Percentiles rank a stretch among this genome's conserved stretches.
phyloP scores from a whole-genome alignment of 1,284 basidiomycete species.

The Xerocomus amazonicus region DNA sequence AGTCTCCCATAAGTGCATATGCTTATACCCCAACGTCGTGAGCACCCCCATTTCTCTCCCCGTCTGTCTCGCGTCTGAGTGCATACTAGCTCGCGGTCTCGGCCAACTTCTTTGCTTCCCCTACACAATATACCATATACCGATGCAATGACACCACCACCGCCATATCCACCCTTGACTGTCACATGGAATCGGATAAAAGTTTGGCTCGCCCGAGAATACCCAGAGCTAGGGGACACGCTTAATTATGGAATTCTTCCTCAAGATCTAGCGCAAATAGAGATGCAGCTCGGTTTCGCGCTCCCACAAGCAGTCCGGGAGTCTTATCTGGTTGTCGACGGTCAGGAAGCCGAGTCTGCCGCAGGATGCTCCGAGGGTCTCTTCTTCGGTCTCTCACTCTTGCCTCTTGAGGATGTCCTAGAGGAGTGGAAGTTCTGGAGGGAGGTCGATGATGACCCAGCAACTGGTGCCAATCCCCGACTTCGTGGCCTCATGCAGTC shows the following conservation, averaged over 20 bases:
- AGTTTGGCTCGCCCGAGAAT: constrained; percentile 72
- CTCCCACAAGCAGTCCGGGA: constrained; percentile 80
- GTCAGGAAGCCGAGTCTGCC: constrained; percentile 84
- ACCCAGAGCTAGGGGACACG: constrained; percentile 88
- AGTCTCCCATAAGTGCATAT: constrained; percentile 47
- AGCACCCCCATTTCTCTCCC: constrained; percentile 30
- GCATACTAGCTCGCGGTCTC: constrained; percentile 46
- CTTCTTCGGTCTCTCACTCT: constrained; percentile 81
- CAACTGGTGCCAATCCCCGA: constrained; percentile 69
- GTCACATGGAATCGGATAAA: constrained; percentile 80
- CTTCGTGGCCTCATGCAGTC: constrained; percentile 81
- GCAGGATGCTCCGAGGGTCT: constrained; percentile 84
- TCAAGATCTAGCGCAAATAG: constrained; percentile 71
- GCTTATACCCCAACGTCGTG: constrained; percentile 60
- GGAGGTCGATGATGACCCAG: constrained; percentile 82
- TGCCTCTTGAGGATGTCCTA: constrained; percentile 86
- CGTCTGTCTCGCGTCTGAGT: constrained; percentile 6
- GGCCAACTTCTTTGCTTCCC: constrained; percentile 60
- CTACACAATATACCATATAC: constrained; percentile 52
- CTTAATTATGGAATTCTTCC: constrained; percentile 83
- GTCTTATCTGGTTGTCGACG: constrained; percentile 79
- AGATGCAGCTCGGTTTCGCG: constrained; percentile 77
- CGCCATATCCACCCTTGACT: constrained; percentile 68
- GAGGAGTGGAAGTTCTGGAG: constrained; percentile 95
- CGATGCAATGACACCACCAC: constrained; percentile 37